A percentile compares a stretch with the other conserved stretches of the same genome.
Conservation (phyloP, 148 eudicot species). For the Rhododendron henanense region DNA sequence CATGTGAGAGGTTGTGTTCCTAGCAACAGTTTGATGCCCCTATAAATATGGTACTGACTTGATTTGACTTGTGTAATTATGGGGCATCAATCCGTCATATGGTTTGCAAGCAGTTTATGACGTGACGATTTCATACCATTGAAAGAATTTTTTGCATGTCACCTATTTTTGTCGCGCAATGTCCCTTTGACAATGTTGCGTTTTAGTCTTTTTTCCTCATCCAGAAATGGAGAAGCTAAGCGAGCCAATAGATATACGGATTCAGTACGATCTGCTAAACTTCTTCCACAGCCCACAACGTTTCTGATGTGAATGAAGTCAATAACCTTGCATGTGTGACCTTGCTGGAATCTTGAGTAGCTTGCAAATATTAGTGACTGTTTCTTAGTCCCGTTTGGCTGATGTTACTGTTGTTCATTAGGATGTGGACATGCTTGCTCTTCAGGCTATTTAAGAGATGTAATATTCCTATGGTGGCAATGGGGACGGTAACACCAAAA, state of each 20-base stretch:
- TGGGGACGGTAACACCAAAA: constrained; percentile 63
- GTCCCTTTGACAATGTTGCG: background rate
- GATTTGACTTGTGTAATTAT: background rate
- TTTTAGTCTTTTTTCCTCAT: background rate
- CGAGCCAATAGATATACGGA: background rate
- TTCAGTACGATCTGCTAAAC: background rate
- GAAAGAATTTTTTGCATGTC: background rate
- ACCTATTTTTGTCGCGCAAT: background rate
- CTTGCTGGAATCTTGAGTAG: background rate
- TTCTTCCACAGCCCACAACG: background rate
- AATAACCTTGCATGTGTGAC: background rate
- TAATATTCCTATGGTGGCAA: constrained; percentile 86
- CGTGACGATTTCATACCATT: background rate
- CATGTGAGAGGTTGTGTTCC: too few species aligned
- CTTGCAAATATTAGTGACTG: background rate
- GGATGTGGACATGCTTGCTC: constrained; percentile 96
- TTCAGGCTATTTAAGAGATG: constrained; percentile 78
- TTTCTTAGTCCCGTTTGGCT: background rate
- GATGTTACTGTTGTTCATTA: constrained; percentile 17
- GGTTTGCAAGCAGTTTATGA: background rate
- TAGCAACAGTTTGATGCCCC: background rate
- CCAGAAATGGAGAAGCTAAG: background rate
- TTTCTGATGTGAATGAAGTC: background rate
- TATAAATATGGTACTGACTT: background rate
- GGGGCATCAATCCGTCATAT: background rate